Base-by-base conservation (phyloP, 2,329 filamentous ascomycete species). In the Claviceps spartinae region DNA sequence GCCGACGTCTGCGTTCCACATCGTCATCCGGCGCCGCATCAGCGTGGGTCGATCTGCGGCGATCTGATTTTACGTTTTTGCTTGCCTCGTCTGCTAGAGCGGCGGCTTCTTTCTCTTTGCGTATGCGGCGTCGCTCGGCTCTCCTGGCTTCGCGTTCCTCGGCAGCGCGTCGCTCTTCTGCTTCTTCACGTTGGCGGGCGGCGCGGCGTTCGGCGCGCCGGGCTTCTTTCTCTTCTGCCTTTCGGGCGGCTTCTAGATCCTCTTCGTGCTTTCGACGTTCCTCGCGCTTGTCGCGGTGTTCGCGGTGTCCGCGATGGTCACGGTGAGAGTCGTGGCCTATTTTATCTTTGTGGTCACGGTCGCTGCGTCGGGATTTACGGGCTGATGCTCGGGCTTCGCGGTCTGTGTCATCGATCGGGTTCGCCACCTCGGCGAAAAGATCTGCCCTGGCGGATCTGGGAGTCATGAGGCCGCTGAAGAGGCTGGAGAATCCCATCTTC, bases 371-470 rank as follows among this genome's bases (percentile, higher is more conserved):
- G 1, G 79, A 75, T 52, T 76, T 77, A n/a, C 83, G 79, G 52
- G 81, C 80, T 34, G 78, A 79, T 45, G 75, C 76, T 47, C 80
- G 76, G 22, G 77, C 79, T 62, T 86, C 83, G 26, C 74, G 70
- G 13, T 83, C 79, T 34, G 74, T 71, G 16, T 82, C 79, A 3
- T 75, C 69, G 53, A 72, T 69, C 6, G 68, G 64, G 16, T 63
- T 67, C 30, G 75, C 75, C 14, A 65, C 74, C 41, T 79, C 78
- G 42, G 65, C 69, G 53, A 73, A 75, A 7, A 67, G 70, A 41
- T 77, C 79, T 4, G 72, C 66, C 58, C 68, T 65, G 44, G 57
- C 72, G 13, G 71, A 59, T 55, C 70, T 72, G 8, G 73, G 66
- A 48, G 72, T 71, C 55, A 73, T 74, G 14, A 83, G 64, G 34